phyloP scores from a whole-genome alignment of 257 asterid genomes.

The Plectranthus barbatus region DNA sequence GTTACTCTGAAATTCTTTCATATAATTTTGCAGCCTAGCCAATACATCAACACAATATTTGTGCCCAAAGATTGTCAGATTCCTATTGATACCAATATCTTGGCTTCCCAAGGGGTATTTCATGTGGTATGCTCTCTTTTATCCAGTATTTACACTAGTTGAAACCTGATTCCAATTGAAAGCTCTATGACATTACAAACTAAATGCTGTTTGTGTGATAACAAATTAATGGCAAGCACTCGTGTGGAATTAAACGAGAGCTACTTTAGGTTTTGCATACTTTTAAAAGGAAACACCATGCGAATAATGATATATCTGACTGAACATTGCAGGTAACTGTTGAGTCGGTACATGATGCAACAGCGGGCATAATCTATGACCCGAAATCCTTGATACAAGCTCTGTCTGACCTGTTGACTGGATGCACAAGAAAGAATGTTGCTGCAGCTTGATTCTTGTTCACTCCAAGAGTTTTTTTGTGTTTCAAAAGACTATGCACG shows the following conservation, averaged over 20 bases:
- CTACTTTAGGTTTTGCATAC: neutral
- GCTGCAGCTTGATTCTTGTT: slow-evolving; percentile 13
- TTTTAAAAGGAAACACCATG: neutral
- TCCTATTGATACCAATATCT: slow-evolving; percentile 43
- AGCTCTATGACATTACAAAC: neutral
- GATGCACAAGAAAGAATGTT: slow-evolving; percentile 7
- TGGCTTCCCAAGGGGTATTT: slow-evolving; percentile 61
- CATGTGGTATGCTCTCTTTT: slow-evolving; percentile 44
- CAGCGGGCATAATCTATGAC: slow-evolving; percentile 57
- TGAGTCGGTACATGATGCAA: slow-evolving; percentile 54
- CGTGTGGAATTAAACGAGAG: neutral
- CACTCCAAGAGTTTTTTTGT: too few species aligned
- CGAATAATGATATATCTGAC: neutral
- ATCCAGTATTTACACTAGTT: neutral
- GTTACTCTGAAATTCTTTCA: slow-evolving; percentile 6
- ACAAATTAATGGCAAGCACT: neutral
- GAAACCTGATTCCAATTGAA: neutral
- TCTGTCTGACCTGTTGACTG: slow-evolving; percentile 41
- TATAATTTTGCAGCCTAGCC: slow-evolving; percentile 51
- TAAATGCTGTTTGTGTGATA: too few species aligned
- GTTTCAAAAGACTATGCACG: too few species aligned
- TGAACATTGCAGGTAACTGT: slow-evolving; percentile 58
- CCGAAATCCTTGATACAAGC: slow-evolving; percentile 67
- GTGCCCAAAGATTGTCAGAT: slow-evolving; percentile 72
- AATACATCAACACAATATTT: slow-evolving; percentile 66